Evolutionary conservation across 768 basidiomycete genomes (phyloP), one percentile per base, ranked within the genome.

Genomic region (Albatrellus ellisii): DNA sequence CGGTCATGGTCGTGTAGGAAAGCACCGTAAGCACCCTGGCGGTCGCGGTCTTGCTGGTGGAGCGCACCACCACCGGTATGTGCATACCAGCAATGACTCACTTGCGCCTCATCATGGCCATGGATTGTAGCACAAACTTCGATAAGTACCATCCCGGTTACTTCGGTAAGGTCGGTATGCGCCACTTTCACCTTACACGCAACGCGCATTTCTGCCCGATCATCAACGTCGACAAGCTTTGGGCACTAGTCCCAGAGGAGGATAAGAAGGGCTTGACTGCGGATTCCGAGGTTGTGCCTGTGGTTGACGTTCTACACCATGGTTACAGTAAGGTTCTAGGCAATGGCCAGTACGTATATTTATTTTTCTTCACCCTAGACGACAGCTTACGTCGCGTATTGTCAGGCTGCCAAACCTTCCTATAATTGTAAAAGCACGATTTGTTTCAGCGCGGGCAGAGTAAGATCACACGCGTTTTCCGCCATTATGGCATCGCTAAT

Each of bases 31-130:
- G 68, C 94, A 97, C 63, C 95, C 95, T 43, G 95, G 95, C 72
- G 95, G 95, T 87, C 89, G 95, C 68, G 95, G 95, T 95, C 86
- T 98, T 60, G 89, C 90, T 70, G 95, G 95, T 89, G 95, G 95
- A 78, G 73, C 79, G 69, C 94, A 98, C 70, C 95, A 99, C 75
- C 95, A 99, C 80, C 72, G 86, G 86, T 88, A 59, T 56, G 84
- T 70, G 10, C n/a, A 15, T 5, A 12, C 11, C 24, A 37, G 25
- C 39, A 28, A 21, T 35, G 6, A 21, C 28, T 15, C 3, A 6
- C 26, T 33, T 20, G 46, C 26, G 26, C 18, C 11, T n/a, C 10
- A 44, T 31, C 29, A 17, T 31, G 29, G 12, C 17, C 29, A 4
- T 7, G 29, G 12, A 17, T 12, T 12, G 12, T 43, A 88, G 91